Evolutionary conservation across 345 rosid species (phyloP).

Genomic region (Adansonia digitata): DNA sequence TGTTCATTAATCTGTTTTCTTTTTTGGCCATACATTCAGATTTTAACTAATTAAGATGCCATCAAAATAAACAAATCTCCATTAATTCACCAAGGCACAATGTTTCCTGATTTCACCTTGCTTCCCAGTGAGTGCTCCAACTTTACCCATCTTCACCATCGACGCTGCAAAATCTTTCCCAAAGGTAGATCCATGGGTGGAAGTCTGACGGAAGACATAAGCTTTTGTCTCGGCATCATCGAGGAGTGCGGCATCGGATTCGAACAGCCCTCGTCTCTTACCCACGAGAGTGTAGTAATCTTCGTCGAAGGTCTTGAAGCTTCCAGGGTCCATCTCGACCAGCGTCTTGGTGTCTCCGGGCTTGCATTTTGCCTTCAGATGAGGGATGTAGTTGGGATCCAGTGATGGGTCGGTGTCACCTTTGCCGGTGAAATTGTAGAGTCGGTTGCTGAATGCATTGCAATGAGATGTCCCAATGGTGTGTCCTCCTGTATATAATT

Average conservation of each 20-base stretch:
- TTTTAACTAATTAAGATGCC: neutral
- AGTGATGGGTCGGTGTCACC: slow-evolving; percentile 56
- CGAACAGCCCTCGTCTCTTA: slow-evolving; percentile 48
- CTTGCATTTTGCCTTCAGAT: slow-evolving; percentile 43
- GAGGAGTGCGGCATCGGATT: slow-evolving; percentile 61
- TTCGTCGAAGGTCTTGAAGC: slow-evolving; percentile 44
- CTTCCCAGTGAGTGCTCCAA: slow-evolving; percentile 38
- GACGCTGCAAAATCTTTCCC: slow-evolving; percentile 45
- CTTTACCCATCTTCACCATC: slow-evolving; percentile 53
- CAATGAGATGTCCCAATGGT: slow-evolving; percentile 58
- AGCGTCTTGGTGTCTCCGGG: slow-evolving; percentile 28
- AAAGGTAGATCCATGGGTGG: slow-evolving; percentile 29
- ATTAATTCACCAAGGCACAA: slow-evolving; percentile 32
- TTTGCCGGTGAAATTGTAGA: slow-evolving; percentile 57
- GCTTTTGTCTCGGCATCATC: slow-evolving; percentile 32
- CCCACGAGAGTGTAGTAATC: slow-evolving; percentile 41
- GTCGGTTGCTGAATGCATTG: slow-evolving; percentile 23
- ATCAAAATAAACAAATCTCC: neutral
- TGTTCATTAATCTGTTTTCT: neutral
- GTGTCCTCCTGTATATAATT: slow-evolving; percentile 21
- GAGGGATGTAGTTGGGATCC: slow-evolving; percentile 39
- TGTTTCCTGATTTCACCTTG: slow-evolving; percentile 52
- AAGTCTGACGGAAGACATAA: slow-evolving; percentile 31
- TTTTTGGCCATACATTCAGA: neutral
- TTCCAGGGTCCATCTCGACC: slow-evolving; percentile 62